These are phyloP conservation scores for Thermothielavioides terrestris DNA, from an alignment of 495 filamentous ascomycete genomes.

Conservation along the genomic window DNA sequence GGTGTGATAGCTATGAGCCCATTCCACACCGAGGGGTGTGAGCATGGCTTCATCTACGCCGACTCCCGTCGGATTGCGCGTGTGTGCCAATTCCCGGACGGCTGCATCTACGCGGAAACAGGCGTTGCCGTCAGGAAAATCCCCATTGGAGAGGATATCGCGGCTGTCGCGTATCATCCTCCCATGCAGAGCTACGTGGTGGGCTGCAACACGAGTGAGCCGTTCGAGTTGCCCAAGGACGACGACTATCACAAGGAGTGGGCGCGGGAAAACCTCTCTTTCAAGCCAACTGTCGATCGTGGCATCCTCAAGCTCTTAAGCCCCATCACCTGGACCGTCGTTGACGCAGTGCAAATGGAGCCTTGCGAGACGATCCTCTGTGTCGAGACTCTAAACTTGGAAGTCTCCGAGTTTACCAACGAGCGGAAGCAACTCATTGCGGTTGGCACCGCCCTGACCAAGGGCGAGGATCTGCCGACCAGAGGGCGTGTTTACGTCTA, in stretches of 20 bases:
- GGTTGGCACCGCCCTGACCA: conserved; percentile 74
- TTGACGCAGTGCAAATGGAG: conserved; percentile 65
- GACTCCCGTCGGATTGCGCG: conserved; percentile 57
- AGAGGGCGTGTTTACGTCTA: conserved; percentile 86
- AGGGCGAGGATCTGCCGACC: conserved; percentile 80
- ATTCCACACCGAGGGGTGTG: conserved; percentile 66
- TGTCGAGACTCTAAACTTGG: conserved; percentile 74
- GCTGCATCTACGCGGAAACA: conserved; percentile 56
- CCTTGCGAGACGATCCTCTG: conserved; percentile 68
- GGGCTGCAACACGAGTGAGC: conserved; percentile 53
- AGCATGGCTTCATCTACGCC: conserved; percentile 72
- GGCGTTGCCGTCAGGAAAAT: conserved; percentile 63
- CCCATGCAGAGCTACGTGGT: conserved; percentile 67
- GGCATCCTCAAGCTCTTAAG: conserved; percentile 66
- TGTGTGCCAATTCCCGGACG: conserved; percentile 55
- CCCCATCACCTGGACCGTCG: conserved; percentile 63
- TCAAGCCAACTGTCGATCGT: conserved; percentile 60
- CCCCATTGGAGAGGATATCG: conserved; percentile 60
- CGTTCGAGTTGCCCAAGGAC: conserved; percentile 75
- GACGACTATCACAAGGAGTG: conserved; percentile 77
- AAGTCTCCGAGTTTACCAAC: conserved; percentile 82
- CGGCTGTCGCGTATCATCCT: conserved; percentile 64
- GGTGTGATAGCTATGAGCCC: conserved; percentile 57
- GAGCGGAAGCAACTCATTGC: conserved; percentile 71
- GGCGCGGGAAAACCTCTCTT: conserved; percentile 53